Percentiles rank a stretch among this genome's conserved stretches.
Conservation (phyloP, 2,329 filamentous ascomycete genomes). For the Ceratocystis albifundus region DNA sequence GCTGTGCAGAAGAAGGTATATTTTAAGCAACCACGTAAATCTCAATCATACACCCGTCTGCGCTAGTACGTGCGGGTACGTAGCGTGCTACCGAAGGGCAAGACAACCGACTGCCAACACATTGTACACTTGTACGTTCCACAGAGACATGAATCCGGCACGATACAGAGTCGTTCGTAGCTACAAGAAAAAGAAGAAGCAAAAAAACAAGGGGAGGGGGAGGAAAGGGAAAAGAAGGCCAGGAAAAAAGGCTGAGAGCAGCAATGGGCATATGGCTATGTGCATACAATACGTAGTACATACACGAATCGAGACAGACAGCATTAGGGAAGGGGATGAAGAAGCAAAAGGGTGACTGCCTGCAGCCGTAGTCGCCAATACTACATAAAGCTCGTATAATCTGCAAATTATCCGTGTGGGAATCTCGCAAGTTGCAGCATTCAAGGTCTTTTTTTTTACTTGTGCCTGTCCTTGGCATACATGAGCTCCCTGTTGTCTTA, state of each 20-base stretch:
- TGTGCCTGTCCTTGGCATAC: not conserved
- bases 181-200: not conserved
- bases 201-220: not conserved
- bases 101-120: constrained; percentile 10
- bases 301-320: not conserved
- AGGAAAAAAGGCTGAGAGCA: not conserved
- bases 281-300: not conserved
- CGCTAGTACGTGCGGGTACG: not conserved
- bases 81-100: not conserved
- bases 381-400: not conserved
- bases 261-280: not conserved
- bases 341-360: too few species aligned
- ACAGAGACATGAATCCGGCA: not conserved
- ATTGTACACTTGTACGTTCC: not conserved
- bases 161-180: not conserved
- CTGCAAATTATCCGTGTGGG: not conserved
- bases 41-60: too few species aligned
- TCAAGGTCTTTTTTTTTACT: not conserved
- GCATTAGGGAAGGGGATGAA: not conserved
- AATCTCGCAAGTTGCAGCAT: not conserved
- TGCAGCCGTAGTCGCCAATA: too few species aligned
- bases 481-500: not conserved
- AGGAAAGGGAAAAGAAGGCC: not conserved
- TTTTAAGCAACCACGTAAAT: too few species aligned
- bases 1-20: not conserved